Base-by-base conservation (phyloP, 1,139 yeast species). In the Sugiyamaella castrensis region DNA sequence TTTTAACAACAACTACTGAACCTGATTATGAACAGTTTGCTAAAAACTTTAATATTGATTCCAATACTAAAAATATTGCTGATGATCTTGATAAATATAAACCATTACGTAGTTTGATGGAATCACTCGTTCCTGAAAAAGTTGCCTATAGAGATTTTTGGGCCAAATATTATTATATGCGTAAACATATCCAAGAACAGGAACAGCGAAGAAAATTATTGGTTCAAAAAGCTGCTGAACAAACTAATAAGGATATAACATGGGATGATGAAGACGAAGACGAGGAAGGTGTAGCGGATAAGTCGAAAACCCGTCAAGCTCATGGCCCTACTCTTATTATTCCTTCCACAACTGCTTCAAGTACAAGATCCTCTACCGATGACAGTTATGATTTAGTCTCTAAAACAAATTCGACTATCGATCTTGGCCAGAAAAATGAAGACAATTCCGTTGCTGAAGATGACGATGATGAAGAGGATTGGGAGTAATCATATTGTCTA, bases 161-260 rank as follows among this genome's bases (percentile, higher is more conserved):
- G 98, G 70, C 72, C 40, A 75, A 83, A 41, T 91, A 87, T 68
- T 86, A 80, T 65, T 72, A 70, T 52, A 74, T 78, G 63, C 79
- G 79, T 49, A 67, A 70, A 13, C 74, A 75, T 55, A 78, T 88
- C 41, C 72, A 79, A 40, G 76, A 75, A 28, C 82, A 80, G 57
- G 96, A 88, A 57, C 72, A 74, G 56, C 78, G 80, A 61, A 77
- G 96, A 57, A 83, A 80, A 65, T 75, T 75, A 50, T 70, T 88
- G 42, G 70, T 87, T 45, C 69, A 71, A 27, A 72, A 69, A 52
- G 12, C 72, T 75, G 8, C 77, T 52, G 38, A 55, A 52, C 11
- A 69, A 73, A 3, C 44, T 19, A 65, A 60, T 9, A 82, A 78
- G 40, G 77, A 73, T 29, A 70, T 79, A 53, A 71, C 73, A 19